Conservation (phyloP, 495 filamentous ascomycete species). For the Lepidopterella palustris region DNA sequence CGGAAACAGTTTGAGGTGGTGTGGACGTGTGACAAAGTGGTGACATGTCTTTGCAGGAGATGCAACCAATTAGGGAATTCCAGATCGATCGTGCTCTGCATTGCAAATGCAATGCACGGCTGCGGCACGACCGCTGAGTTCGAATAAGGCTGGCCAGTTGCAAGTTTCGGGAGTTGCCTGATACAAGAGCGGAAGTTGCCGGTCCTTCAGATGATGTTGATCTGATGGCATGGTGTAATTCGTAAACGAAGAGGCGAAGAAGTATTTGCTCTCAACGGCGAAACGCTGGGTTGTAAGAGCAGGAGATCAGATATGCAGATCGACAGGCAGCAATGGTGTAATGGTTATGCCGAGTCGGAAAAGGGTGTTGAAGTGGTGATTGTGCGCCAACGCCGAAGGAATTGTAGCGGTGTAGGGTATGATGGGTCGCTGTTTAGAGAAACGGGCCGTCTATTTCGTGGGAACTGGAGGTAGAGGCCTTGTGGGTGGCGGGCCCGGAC, state of each 20-base stretch:
- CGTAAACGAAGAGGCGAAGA: neutral
- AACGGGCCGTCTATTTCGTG: conserved; percentile 22
- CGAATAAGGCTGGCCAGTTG: neutral
- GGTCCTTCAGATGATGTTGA: neutral
- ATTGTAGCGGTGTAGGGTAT: neutral
- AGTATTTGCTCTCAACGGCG: neutral
- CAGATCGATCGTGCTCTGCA: conserved; percentile 12
- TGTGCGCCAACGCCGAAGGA: neutral
- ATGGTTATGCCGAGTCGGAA: neutral
- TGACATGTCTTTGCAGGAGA: conserved; percentile 14
- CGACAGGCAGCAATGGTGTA: neutral
- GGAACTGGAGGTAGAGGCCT: conserved; percentile 77
- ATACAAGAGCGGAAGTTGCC: neutral
- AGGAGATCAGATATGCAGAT: neutral
- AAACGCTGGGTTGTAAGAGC: conserved; percentile 1
- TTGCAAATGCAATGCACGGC: conserved; percentile 10
- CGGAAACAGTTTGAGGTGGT: conserved; percentile 9
- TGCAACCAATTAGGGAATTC: conserved; percentile 4
- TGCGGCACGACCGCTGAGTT: conserved; percentile 11
- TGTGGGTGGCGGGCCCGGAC: conserved; percentile 77
- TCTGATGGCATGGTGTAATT: neutral
- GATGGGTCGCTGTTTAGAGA: neutral
- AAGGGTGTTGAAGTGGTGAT: neutral
- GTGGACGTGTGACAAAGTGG: conserved; percentile 10
- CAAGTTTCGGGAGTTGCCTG: neutral